Conservation (phyloP, 202 grass and related monocot species). For the Eragrostis tef region DNA sequence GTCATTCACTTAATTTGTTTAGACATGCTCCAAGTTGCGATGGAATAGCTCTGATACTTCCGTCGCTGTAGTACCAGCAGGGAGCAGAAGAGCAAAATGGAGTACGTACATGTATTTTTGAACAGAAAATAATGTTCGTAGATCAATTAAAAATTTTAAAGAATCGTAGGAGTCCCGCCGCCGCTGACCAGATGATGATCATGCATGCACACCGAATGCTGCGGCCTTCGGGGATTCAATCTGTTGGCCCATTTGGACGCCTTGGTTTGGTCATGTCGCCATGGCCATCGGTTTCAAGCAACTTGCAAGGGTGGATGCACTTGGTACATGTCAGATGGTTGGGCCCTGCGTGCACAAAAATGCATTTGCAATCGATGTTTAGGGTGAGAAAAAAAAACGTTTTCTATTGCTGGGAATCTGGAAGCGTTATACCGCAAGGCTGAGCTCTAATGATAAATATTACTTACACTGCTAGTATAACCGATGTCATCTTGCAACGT, state of each 20-base stretch:
- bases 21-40: too few species aligned
- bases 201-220: neutral
- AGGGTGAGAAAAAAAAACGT: neutral
- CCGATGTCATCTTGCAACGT: neutral
- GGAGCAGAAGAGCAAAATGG: neutral
- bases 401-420: neutral
- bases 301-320: constrained; percentile 9
- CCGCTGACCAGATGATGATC: neutral
- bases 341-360: neutral
- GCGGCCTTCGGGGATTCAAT: neutral
- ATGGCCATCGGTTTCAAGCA: constrained; percentile 40
- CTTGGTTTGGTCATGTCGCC: neutral
- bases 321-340: neutral
- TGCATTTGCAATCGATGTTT: neutral
- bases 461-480: too few species aligned
- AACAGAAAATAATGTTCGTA: too few species aligned
- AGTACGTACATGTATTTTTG: neutral
- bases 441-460: too few species aligned
- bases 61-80: too few species aligned
- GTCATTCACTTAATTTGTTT: too few species aligned
- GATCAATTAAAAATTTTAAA: neutral
- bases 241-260: constrained; percentile 3
- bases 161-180: neutral
- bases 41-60: too few species aligned
- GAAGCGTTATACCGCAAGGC: too few species aligned